Percentiles rank a stretch among this genome's conserved stretches.
Evolutionary conservation across 768 basidiomycete species (phyloP).

Genomic region (Termitomyces sp.): DNA sequence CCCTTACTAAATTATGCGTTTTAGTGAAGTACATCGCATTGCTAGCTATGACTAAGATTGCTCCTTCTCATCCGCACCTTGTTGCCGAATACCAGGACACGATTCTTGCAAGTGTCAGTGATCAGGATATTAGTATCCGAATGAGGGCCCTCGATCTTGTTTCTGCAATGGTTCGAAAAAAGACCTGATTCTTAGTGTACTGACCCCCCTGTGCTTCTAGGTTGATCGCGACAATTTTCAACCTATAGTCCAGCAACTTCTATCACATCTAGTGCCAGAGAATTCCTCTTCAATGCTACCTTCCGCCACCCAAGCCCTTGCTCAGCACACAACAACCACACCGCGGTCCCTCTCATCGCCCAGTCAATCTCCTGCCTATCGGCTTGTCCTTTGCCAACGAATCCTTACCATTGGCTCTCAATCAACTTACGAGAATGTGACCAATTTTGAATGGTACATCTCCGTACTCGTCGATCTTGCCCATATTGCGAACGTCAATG

Average conservation of each 20-base stretch:
- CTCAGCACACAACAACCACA: conserved; percentile 30
- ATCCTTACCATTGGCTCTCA: conserved; percentile 86
- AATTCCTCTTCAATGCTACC: conserved; percentile 43
- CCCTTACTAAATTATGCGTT: conserved; percentile 7
- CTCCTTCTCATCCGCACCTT: conserved; percentile 85
- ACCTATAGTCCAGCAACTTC: conserved; percentile 83
- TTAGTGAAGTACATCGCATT: conserved; percentile 98
- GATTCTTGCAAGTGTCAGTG: conserved; percentile 84
- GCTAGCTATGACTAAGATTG: conserved; percentile 92
- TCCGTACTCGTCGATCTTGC: conserved; percentile 91
- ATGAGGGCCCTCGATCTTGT: conserved; percentile 94
- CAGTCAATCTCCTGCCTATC: conserved; percentile 77
- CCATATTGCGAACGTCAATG: conserved; percentile 76
- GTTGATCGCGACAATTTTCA: conserved; percentile 81
- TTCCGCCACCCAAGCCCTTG: conserved; percentile 57
- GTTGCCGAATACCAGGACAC: conserved; percentile 90
- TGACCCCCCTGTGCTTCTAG: conserved; percentile 31
- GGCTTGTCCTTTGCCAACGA: conserved; percentile 72
- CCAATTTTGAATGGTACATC: conserved; percentile 97
- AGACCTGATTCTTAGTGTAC: neutral
- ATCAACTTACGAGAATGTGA: conserved; percentile 79
- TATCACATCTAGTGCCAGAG: conserved; percentile 78
- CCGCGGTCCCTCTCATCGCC: conserved; percentile 41
- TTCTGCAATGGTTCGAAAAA: conserved; percentile 73
- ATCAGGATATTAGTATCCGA: conserved; percentile 92